A percentile compares a stretch with the other conserved stretches of the same genome.
Conservation (phyloP, 495 filamentous ascomycete species). For the Hypoxylon cercidicola region DNA sequence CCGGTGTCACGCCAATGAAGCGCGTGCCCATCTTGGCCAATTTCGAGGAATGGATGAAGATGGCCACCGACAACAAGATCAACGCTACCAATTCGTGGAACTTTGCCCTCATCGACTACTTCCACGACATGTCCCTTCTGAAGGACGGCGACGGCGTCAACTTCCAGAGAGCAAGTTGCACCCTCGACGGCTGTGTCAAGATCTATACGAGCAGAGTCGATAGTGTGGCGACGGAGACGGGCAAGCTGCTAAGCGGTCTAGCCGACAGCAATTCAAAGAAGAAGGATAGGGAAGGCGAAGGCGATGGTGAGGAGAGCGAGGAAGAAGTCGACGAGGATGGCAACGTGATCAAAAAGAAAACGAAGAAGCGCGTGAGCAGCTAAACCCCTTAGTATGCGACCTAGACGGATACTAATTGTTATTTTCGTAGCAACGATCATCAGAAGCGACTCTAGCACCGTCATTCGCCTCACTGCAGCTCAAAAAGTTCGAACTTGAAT, state of each 20-base stretch:
- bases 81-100: slow-evolving; percentile 99
- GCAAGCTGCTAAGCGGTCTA: slow-evolving; percentile 91
- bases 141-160: slow-evolving; percentile 98
- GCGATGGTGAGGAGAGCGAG: slow-evolving; percentile 77
- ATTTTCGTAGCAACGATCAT: slow-evolving; percentile 70
- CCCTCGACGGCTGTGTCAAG: slow-evolving; percentile 97
- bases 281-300: slow-evolving; percentile 67
- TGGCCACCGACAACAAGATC: slow-evolving; percentile 99
- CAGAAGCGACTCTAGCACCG: slow-evolving; percentile 89
- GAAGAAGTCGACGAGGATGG: slow-evolving; percentile 85
- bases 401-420: slow-evolving; percentile 8
- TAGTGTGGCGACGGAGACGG: slow-evolving; percentile 97
- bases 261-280: slow-evolving; percentile 90
- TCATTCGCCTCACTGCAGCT: slow-evolving; percentile 89
- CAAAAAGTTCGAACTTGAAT: slow-evolving; percentile 97
- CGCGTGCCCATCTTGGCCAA: slow-evolving; percentile 95
- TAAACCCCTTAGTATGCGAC: not conserved
- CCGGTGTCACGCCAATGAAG: slow-evolving; percentile 92
- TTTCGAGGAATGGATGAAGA: slow-evolving; percentile 99
- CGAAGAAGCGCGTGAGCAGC: slow-evolving; percentile 66
- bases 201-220: slow-evolving; percentile 99
- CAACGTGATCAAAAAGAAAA: slow-evolving; percentile 73
- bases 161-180: slow-evolving; percentile 98
- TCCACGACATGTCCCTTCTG: slow-evolving; percentile 97
- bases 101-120: slow-evolving; percentile 98